Conservation (phyloP, 371 early-diverging fungal genomes). For the Syncephalastrum racemosum region DNA sequence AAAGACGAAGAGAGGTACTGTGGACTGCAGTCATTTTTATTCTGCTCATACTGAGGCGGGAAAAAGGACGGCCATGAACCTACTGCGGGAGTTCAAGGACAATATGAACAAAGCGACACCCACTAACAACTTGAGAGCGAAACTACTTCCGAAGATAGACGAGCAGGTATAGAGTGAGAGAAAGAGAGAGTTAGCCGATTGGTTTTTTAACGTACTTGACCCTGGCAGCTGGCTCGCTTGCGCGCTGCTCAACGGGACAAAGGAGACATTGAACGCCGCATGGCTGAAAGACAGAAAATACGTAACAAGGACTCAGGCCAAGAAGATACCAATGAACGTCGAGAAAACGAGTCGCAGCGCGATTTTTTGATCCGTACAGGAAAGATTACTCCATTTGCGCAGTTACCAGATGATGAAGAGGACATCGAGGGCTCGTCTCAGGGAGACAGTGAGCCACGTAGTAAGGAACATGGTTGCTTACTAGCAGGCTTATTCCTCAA, state of each 20-base stretch:
- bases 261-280: conserved; percentile 46
- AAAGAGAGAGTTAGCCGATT: background rate
- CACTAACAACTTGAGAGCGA: conserved; percentile 10
- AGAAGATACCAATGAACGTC: conserved; percentile 20
- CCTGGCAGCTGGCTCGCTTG: conserved; percentile 32
- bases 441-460: background rate
- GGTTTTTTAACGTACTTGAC: background rate
- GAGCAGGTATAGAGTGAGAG: conserved; percentile 21
- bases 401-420: conserved; percentile 32
- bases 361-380: conserved; percentile 75
- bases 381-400: conserved; percentile 76
- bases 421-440: too few species aligned
- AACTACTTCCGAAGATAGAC: conserved; percentile 28
- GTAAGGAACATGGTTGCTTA: background rate
- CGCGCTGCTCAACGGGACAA: conserved; percentile 42
- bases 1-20: too few species aligned
- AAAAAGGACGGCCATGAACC: too few species aligned
- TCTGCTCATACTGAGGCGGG: too few species aligned
- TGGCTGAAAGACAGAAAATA: conserved; percentile 28
- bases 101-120: conserved; percentile 25
- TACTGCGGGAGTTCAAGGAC: too few species aligned
- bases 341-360: conserved; percentile 52
- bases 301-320: conserved; percentile 11
- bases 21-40: too few species aligned
- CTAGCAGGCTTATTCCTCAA: background rate